phyloP scores from a whole-genome alignment of 2,329 filamentous ascomycete genomes.

The Pyrenochaeta sp. region DNA sequence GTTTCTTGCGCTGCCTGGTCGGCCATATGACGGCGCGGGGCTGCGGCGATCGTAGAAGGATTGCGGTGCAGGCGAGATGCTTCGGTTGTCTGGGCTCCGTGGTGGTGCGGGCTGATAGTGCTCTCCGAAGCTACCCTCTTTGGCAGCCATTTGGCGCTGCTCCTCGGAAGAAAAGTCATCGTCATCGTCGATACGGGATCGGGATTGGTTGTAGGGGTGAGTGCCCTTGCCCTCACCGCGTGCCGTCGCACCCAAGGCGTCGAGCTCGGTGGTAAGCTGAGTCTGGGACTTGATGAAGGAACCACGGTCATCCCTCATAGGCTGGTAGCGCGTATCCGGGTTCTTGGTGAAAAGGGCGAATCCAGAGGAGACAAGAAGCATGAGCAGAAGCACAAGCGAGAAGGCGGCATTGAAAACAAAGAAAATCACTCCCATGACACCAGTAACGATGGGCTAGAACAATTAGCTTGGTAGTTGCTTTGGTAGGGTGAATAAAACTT shows the following conservation, averaged over 20 bases:
- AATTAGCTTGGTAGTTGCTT: conserved; percentile 19
- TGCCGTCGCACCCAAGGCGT: conserved; percentile 87
- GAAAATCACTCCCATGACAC: conserved; percentile 87
- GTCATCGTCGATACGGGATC: conserved; percentile 75
- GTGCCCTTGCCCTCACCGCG: conserved; percentile 73
- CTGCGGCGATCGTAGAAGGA: conserved; percentile 48
- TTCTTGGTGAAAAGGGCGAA: conserved; percentile 91
- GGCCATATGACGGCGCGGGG: conserved; percentile 41
- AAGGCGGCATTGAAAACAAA: conserved; percentile 89
- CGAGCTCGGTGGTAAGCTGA: conserved; percentile 86
- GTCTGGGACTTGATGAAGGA: conserved; percentile 98
- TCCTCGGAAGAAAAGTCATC: conserved; percentile 69
- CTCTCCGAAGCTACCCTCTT: conserved; percentile 52
- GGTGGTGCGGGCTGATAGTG: conserved; percentile 53
- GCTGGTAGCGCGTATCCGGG: conserved; percentile 92
- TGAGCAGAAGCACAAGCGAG: conserved; percentile 80
- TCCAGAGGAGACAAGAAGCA: conserved; percentile 79
- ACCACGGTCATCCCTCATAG: conserved; percentile 93
- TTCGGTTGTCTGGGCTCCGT: conserved; percentile 52
- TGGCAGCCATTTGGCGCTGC: conserved; percentile 39
- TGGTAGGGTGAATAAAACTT: conserved; percentile 44
- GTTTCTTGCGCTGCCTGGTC: conserved; percentile 48
- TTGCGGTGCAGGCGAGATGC: conserved; percentile 45
- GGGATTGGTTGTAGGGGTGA: conserved; percentile 47
- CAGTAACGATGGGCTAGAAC: conserved; percentile 75